Evolutionary conservation across 2,329 filamentous ascomycete species (phyloP), one percentile per base, ranked within the genome.

Genomic region (Beauveria bassiana): DNA sequence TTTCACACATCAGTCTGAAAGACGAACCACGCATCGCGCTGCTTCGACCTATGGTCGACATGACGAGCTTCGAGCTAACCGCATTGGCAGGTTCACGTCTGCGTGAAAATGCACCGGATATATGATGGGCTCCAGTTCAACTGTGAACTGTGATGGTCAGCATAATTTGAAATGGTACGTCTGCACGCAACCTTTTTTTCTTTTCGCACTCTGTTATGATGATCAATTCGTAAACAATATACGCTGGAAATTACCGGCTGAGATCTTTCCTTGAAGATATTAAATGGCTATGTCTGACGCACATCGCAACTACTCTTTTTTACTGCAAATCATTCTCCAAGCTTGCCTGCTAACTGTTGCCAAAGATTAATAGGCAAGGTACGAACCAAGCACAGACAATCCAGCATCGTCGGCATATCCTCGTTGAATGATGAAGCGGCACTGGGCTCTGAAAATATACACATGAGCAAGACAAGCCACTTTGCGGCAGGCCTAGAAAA

Each of bases 401-500:
- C 46, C 24, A 34, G 12, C 42, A 45, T 45, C 22, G 42, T 42
- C 43, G 31, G 22, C 26, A 43, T 26, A 31, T 45, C 6, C 47
- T 9, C 34, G 16, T 77, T 73, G 70, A 68, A 85, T 90, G 90
- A 93, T 92, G 90, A 91, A 89, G 82, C 78, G 90, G 92, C 92
- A 96, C 92, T 96, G 92, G 92, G 92, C 92, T 93, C 92, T 88
- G 91, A 96, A 80, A 70, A 75, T 63, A 55, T 75, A 61, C 64
- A 76, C 79, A 86, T 86, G 91, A 91, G 92, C 81, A 73, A 66
- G 90, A 92, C 86, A 85, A 89, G 85, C 91, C 91, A 90, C 78
- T 84, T 90, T 90, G 91, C 78, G 91, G 90, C 91, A 96, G 91
- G 92, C 92, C 91, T 96, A 96, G 91, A 96, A 96, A 96, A 96